Percentiles rank a stretch among this genome's conserved stretches.
phyloP scores from a whole-genome alignment of 495 filamentous ascomycete genomes.

The Neurospora tetrasperma region DNA sequence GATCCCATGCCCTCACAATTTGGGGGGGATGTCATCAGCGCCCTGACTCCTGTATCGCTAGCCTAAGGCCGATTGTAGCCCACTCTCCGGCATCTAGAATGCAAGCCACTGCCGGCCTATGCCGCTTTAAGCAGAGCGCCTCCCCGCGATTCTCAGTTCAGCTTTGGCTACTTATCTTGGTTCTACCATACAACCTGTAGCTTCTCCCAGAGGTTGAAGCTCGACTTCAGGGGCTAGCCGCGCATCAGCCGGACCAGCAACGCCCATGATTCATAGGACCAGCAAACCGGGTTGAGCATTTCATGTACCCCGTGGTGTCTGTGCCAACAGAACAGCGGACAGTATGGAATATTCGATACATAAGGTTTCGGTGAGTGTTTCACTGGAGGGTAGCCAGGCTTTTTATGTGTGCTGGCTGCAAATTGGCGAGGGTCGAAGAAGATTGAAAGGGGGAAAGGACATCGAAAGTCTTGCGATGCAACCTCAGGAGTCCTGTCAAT shows the following conservation, averaged over 20 bases:
- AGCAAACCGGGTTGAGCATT: not conserved
- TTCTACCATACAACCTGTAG: not conserved
- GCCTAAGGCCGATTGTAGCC: not conserved
- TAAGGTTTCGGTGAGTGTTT: not conserved
- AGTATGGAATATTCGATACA: not conserved
- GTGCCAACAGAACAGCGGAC: not conserved
- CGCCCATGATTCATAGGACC: not conserved
- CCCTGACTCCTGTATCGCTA: not conserved
- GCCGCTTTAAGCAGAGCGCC: not conserved
- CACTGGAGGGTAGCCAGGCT: not conserved
- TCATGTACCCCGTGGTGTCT: not conserved
- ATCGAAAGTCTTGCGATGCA: not conserved
- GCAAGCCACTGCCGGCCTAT: not conserved
- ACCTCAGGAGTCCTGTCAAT: not conserved
- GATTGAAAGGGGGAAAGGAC: not conserved
- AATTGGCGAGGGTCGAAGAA: not conserved
- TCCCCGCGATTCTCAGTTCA: not conserved
- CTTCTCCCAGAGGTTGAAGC: not conserved
- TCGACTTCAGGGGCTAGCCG: not conserved
- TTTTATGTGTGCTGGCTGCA: not conserved
- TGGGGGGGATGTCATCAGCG: not conserved
- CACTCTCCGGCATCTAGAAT: not conserved
- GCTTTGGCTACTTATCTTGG: not conserved
- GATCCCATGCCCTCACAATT: not conserved
- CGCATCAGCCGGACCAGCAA: not conserved